Conservation (phyloP, 2,329 filamentous ascomycete genomes). For the Coniochaeta hoffmannii region DNA sequence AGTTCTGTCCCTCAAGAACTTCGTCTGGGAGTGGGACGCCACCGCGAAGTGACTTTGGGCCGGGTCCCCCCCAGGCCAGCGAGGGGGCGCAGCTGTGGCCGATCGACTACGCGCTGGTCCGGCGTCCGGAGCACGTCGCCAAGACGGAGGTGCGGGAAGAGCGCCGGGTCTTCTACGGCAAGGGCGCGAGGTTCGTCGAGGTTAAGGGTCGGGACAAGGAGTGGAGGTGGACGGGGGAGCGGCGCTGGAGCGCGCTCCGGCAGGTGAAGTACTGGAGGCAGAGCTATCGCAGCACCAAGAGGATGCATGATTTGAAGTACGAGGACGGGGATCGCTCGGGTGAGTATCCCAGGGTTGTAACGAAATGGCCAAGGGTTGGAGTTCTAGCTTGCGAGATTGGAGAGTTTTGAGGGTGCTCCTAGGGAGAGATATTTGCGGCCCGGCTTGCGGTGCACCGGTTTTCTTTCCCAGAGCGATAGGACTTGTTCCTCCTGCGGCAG, state of each 20-base stretch:
- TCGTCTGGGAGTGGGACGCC: not conserved
- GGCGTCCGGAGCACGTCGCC: not conserved
- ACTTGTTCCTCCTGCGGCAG: too few relatives aligned
- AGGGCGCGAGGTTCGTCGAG: not conserved
- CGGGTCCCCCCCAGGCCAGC: not conserved
- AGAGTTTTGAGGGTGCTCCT: too few relatives aligned
- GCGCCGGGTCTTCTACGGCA: not conserved
- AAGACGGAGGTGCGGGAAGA: not conserved
- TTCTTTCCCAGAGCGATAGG: too few relatives aligned
- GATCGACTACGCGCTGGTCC: not conserved
- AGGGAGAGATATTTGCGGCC: too few relatives aligned
- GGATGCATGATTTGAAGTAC: too few relatives aligned
- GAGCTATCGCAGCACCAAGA: too few relatives aligned
- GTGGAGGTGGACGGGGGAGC: not conserved
- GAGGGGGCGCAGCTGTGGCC: not conserved
- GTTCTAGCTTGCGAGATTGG: not conserved
- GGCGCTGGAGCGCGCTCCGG: not conserved
- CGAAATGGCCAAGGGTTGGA: not conserved
- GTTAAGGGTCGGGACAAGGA: not conserved
- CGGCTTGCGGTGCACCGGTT: too few relatives aligned
- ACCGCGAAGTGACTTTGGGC: not conserved
- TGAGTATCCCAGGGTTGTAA: too few relatives aligned
- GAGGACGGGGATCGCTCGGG: too few relatives aligned
- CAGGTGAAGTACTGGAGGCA: not conserved
- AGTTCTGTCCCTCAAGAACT: not conserved